Evolutionary conservation across 2,329 filamentous ascomycete species (phyloP).

Genomic region (Chrysoporthe puriensis): DNA sequence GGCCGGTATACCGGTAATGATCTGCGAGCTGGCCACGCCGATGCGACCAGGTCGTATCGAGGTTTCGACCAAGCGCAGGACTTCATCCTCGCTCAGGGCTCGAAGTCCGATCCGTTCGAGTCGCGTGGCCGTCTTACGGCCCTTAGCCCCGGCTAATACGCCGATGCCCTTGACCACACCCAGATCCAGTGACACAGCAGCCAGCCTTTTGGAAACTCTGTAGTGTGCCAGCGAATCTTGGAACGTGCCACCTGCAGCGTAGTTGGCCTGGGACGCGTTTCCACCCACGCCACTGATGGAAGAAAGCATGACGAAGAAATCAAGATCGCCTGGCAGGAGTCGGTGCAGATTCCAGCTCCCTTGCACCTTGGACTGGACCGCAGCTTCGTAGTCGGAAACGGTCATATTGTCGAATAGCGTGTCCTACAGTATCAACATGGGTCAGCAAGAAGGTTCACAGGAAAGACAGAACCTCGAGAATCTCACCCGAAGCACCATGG

Average conservation of each 20-base stretch:
- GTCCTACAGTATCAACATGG: not conserved
- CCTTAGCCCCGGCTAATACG: too few species aligned
- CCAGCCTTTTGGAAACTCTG: slow-evolving; percentile 28
- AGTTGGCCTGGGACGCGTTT: slow-evolving; percentile 4
- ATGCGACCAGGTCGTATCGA: too few species aligned
- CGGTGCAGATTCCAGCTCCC: slow-evolving; percentile 20
- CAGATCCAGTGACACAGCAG: slow-evolving; percentile 33
- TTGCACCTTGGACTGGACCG: slow-evolving; percentile 4
- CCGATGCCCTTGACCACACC: not conserved
- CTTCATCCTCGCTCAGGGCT: too few species aligned
- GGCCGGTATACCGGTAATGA: too few species aligned
- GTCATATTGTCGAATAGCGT: slow-evolving; percentile 14
- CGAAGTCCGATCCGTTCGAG: too few species aligned
- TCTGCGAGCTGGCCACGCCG: too few species aligned
- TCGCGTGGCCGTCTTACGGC: too few species aligned
- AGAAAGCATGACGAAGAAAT: slow-evolving; percentile 15
- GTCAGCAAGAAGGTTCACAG: too few species aligned
- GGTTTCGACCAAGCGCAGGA: too few species aligned
- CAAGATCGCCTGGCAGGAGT: not conserved
- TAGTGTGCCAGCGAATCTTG: slow-evolving; percentile 37
- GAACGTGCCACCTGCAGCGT: slow-evolving; percentile 38
- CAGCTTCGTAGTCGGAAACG: not conserved
- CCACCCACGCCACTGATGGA: slow-evolving; percentile 10
- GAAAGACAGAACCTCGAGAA: too few species aligned
- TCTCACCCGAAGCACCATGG: too few species aligned